Base-by-base conservation (phyloP, 768 basidiomycete species). In the Coprinopsis cinerea region DNA sequence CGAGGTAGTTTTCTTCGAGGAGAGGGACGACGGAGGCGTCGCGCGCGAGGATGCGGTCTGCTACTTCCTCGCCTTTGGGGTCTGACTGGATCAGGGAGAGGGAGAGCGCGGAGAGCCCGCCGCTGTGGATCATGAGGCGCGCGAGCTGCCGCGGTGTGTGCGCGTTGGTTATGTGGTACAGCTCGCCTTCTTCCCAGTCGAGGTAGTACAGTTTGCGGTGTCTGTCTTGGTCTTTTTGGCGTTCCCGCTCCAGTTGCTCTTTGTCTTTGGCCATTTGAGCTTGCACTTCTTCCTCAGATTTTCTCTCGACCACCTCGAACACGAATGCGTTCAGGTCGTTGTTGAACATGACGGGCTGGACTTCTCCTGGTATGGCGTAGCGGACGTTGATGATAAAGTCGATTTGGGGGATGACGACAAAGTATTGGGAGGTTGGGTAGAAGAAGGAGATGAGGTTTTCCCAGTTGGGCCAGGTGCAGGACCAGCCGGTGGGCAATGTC, bases 21-120 rank as follows among this genome's bases (percentile, higher is more conserved):
- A 66, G 35, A 3, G 68, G 61, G 26, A 70, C 58, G 6, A 70
- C 68, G 10, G 53, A 54, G 23, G 55, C 60, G 54, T 71, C 68
- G 28, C 63, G 53, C 1, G 53, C 56, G 14, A 68, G 39, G 20
- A 70, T 61, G 27, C 66, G 53, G 24, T 58, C 27, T 9, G 67
- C 50, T 2, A 57, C 59, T 17, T 53, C 54, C 32, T 59, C 56
- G 14, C 69, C 69, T 7, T 66, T 65, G 10, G 55, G 42, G 32
- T 61, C 58, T 11, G 55, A 55, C 24, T 54, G 41, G 10, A 70
- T n/a, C 26, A 48, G 17, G 41, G 39, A 43, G 4, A 46, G 35
- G 13, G 51, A 28, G 2, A 60, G 15, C 3, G 48, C 51, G 3
- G 51, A 51, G 15, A 55, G 37, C 24, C 56, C 59, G 13, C 51